Base-by-base conservation (phyloP, 345 rosid species). In the Tarenaya hassleriana region DNA sequence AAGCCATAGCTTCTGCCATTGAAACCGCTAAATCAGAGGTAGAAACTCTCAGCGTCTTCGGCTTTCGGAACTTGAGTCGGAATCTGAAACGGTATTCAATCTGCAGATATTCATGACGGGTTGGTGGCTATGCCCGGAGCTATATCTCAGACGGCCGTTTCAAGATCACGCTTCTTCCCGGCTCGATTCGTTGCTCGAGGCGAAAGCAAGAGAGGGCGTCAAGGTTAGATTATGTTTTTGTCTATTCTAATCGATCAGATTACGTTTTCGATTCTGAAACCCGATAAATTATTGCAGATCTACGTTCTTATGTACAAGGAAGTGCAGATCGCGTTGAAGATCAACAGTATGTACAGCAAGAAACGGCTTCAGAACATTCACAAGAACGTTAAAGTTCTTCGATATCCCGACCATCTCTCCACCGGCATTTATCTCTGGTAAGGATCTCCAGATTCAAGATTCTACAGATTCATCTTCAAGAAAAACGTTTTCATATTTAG, bases 121-220 rank as follows among this genome's bases (percentile, higher is more conserved):
- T 64, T 91, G 98, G 98, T 91, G 98, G 98, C 81, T 91, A 62
- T 91, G 96, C 66, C 95, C 98, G 1, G 96, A 91, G 68, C 69
- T 87, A 56, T 87, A 80, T 68, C 81, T 91, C 47, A 80, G 87
- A 71, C 86, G 98, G n/a, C 96, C 98, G 24, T 91, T 87, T 43
- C 37, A 72, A 50, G 73, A 67, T 49, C 69, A 82, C 55, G 52
- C 84, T 37, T 64, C 75, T 21, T 73, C 83, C 33, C 64, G 87
- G 61, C 89, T 87, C 34, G 96, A 91, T 72, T 72, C 81, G 16
- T 71, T 91, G 65, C 70, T 91, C 0, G 92, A 82, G 76, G 78
- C 73, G 11, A 91, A 87, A 69, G 98, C 98, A 47, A 87, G 77
- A 66, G 71, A 84, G 60, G 98, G 98, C 34, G 86, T 86, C 63